These are phyloP conservation scores for Phlyctochytrium bullatum DNA, from an alignment of 192 early-diverging fungal species.

Conservation along the genomic window DNA sequence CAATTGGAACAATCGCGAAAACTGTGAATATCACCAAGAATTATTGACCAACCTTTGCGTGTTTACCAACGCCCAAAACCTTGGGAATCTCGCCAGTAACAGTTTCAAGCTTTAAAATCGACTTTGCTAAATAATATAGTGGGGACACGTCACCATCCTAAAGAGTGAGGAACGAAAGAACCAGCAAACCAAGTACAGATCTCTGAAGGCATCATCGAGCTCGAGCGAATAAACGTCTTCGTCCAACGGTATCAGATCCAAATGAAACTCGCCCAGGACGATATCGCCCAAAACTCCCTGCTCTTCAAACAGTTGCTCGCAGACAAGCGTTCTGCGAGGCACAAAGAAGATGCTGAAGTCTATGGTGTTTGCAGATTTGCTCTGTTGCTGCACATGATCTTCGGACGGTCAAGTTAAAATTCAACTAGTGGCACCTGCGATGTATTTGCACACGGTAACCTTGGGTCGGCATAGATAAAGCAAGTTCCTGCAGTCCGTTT, in stretches of 20 bases:
- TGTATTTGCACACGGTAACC: conserved; percentile 73
- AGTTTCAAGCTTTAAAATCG: conserved; percentile 86
- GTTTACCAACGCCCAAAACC: conserved; percentile 87
- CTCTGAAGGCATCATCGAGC: conserved; percentile 75
- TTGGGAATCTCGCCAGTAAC: conserved; percentile 87
- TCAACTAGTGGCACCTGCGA: conserved; percentile 58
- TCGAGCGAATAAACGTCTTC: conserved; percentile 89
- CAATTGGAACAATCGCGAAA: too few relatives aligned
- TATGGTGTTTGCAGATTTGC: not conserved
- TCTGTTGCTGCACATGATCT: conserved; percentile 12
- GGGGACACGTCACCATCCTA: conserved; percentile 75
- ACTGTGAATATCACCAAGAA: too few relatives aligned
- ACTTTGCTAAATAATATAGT: conserved; percentile 70
- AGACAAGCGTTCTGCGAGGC: conserved; percentile 82
- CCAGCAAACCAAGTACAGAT: conserved; percentile 68
- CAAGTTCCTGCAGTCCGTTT: conserved; percentile 70
- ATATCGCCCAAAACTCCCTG: conserved; percentile 88
- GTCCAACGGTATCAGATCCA: conserved; percentile 91
- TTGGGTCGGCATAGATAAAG: conserved; percentile 86
- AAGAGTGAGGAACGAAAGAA: not conserved
- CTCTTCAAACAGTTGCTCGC: conserved; percentile 93
- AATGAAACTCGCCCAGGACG: conserved; percentile 77
- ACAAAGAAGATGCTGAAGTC: conserved; percentile 69
- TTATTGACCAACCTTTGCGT: conserved; percentile 66
- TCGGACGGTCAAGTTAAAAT: not conserved